A percentile compares a stretch with the other conserved stretches of the same genome.
Conservation (phyloP, 305 asterid species). For the Solanum hybrid region DNA sequence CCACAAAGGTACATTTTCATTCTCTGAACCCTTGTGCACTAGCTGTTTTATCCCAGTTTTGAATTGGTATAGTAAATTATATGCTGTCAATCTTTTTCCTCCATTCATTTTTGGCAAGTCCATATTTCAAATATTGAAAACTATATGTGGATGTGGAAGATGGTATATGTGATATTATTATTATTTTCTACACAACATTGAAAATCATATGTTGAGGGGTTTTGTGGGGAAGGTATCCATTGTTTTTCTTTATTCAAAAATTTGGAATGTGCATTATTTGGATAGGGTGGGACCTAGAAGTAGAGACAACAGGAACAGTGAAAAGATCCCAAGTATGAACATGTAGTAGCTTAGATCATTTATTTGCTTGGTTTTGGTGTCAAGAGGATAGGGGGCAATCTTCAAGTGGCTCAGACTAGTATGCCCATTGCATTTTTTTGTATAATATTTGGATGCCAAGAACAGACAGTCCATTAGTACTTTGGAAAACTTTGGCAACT, state of each 20-base stretch:
- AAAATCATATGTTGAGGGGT: neutral
- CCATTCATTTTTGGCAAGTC: neutral
- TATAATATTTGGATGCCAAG: conserved; percentile 11
- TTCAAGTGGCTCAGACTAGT: conserved; percentile 39
- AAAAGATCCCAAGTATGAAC: conserved; percentile 29
- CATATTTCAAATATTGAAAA: neutral
- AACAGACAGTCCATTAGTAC: conserved; percentile 33
- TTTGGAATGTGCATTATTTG: conserved; percentile 9
- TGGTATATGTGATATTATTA: neutral
- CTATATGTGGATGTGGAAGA: neutral
- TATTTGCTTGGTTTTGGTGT: conserved; percentile 56
- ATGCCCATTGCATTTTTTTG: conserved; percentile 15
- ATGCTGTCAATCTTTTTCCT: neutral
- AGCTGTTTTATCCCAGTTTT: neutral
- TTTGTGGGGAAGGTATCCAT: neutral
- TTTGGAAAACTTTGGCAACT: conserved; percentile 17
- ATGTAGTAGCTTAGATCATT: conserved; percentile 34
- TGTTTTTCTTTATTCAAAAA: neutral
- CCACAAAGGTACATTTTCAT: neutral
- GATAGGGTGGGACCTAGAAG: conserved; percentile 33
- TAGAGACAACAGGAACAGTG: conserved; percentile 33
- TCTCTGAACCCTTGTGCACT: neutral
- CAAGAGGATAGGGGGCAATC: conserved; percentile 56
- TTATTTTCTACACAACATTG: neutral
- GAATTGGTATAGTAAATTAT: neutral